Base-by-base conservation (phyloP, 164 flowering plant genomes). In the Piper betle region DNA sequence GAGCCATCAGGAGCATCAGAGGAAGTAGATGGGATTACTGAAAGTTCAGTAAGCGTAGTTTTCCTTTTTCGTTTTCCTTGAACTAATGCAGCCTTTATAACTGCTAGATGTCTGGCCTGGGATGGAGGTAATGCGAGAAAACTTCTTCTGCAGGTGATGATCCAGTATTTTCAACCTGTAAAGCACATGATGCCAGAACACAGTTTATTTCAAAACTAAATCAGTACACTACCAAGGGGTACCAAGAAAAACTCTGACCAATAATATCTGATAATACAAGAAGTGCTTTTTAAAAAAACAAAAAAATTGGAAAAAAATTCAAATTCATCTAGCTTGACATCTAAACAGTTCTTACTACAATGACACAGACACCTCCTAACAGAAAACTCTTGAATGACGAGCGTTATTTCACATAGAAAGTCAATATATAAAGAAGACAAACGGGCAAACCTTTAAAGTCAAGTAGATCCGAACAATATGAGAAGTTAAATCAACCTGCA, bases 401-500 rank as follows among this genome's bases (percentile, higher is more conserved):
- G 33, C 33, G 2, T 25, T 25, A 25, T 25, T 25, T 25, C 33
- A 16, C 3, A 54, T 54, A 3, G 10, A n/a, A 54, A 18, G 37
- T 16, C 6, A n/a, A 10, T 10, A 17, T 18, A 54, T n/a, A 13
- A 37, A 11, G 20, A 67, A 61, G 8, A 9, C 2, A 37, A 37
- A n/a, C 46, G 20, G 38, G 43, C 46, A 18, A 81, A 92, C 98
- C 98, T 89, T 86, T 69, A 92, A 67, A 52, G 96, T 85, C 72
- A 87, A 70, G 77, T 59, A 89, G 68, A 78, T 87, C 74, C 75
- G 83, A 39, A 84, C 73, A 19, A 87, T 86, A 72, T 83, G 96
- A 19, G 98, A 86, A 50, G 78, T 80, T 85, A 89, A 75, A 71
- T 92, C 98, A 69, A 92, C 81, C 98, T 92, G 96, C 84, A 84